Evolutionary conservation across 1,284 basidiomycete species (phyloP).

Genomic region (Ganoderma lucidum): DNA sequence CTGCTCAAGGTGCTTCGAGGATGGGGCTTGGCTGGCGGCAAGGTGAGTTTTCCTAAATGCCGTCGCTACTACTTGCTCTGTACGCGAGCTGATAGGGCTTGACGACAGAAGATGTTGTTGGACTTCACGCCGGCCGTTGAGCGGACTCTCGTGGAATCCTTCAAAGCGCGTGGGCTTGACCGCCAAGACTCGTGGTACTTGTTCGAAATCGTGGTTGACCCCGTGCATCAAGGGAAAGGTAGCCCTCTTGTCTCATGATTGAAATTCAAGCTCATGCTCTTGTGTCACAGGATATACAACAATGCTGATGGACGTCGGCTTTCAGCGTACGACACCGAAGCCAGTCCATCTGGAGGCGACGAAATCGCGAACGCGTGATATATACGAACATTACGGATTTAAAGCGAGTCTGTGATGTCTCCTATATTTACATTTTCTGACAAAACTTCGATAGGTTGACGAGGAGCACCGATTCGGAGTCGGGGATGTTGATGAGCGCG

Average conservation of each 20-base stretch:
- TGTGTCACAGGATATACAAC: slow-evolving; percentile 24
- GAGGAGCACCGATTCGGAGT: slow-evolving; percentile 31
- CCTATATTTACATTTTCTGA: background rate
- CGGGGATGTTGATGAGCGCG: slow-evolving; percentile 27
- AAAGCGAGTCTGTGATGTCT: slow-evolving; percentile 18
- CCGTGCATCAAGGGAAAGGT: slow-evolving; percentile 26
- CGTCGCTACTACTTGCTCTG: background rate
- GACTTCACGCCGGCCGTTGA: slow-evolving; percentile 22
- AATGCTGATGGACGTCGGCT: slow-evolving; percentile 30
- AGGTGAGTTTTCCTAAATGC: slow-evolving; percentile 3
- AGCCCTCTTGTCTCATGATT: background rate
- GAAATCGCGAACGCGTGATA: slow-evolving; percentile 28
- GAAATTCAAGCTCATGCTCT: background rate
- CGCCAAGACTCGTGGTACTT: slow-evolving; percentile 30
- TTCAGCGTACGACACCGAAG: slow-evolving; percentile 30
- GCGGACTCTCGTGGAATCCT: slow-evolving; percentile 17
- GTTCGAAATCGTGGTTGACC: slow-evolving; percentile 25
- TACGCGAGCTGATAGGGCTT: background rate
- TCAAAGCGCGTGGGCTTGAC: slow-evolving; percentile 19
- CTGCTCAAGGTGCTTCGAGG: slow-evolving; percentile 17
- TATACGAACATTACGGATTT: slow-evolving; percentile 33
- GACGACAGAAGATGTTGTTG: slow-evolving; percentile 5
- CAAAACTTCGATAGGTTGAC: slow-evolving; percentile 19
- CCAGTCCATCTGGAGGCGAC: slow-evolving; percentile 34
- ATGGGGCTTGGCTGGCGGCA: slow-evolving; percentile 18